Evolutionary conservation across 2,329 filamentous ascomycete species (phyloP).

Genomic region (Dothideomycetes sp.): DNA sequence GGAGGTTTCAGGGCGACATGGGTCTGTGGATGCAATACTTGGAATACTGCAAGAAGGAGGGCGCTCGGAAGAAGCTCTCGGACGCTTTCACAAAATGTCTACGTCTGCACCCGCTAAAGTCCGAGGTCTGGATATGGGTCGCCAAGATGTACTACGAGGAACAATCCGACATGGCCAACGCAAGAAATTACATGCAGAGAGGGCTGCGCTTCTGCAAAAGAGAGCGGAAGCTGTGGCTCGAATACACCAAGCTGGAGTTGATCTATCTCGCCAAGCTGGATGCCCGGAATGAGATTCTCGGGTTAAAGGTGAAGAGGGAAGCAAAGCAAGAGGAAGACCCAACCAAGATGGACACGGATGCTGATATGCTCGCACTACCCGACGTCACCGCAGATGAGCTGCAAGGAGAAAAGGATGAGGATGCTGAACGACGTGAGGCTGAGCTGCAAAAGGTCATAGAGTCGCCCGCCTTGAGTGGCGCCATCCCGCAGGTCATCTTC

Average conservation of each 20-base stretch:
- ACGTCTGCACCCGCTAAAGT: conserved; percentile 73
- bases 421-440: conserved; percentile 34
- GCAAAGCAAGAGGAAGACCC: conserved; percentile 32
- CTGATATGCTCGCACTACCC: conserved; percentile 47
- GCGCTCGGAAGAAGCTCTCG: conserved; percentile 49
- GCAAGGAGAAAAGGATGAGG: conserved; percentile 39
- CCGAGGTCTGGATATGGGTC: conserved; percentile 73
- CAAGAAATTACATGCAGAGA: conserved; percentile 76
- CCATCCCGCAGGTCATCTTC: conserved; percentile 86
- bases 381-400: conserved; percentile 52
- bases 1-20: conserved; percentile 71
- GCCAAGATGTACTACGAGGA: conserved; percentile 68
- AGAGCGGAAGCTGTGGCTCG: conserved; percentile 66
- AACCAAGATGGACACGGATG: conserved; percentile 26
- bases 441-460: conserved; percentile 53
- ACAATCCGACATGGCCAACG: conserved; percentile 77
- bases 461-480: conserved; percentile 81
- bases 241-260: conserved; percentile 87
- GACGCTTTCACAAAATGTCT: conserved; percentile 57
- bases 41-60: conserved; percentile 60
- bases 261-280: conserved; percentile 79
- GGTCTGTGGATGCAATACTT: conserved; percentile 86
- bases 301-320: conserved; percentile 41
- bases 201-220: conserved; percentile 80
- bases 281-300: conserved; percentile 57